phyloP scores from a whole-genome alignment of 192 early-diverging fungal genomes.

The Anaeromyces robustus region DNA sequence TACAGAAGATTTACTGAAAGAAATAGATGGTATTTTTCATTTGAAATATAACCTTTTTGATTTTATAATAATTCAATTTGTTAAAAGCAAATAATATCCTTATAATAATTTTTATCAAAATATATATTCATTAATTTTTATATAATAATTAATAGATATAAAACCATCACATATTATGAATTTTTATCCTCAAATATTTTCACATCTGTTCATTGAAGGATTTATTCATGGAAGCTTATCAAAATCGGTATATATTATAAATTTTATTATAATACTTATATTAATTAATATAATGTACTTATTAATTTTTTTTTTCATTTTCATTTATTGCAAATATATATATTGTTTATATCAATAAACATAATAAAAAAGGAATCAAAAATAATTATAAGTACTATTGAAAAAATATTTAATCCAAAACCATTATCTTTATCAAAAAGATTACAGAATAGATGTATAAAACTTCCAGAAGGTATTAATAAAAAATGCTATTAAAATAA shows the following conservation, averaged over 20 bases:
- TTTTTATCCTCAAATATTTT: conserved; percentile 62
- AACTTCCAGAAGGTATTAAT: not conserved
- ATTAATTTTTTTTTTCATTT: too few relatives aligned
- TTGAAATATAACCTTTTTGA: too few relatives aligned
- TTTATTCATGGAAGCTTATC: conserved; percentile 60
- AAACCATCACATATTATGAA: conserved; percentile 50
- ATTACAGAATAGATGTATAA: not conserved
- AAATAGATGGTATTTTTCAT: conserved; percentile 52
- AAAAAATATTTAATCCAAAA: not conserved
- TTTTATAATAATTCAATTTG: too few relatives aligned
- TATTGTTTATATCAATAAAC: too few relatives aligned
- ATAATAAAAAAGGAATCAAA: not conserved
- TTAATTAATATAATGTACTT: too few relatives aligned
- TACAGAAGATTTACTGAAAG: conserved; percentile 62
- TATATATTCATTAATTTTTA: too few relatives aligned
- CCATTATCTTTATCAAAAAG: not conserved
- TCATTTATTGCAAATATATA: too few relatives aligned
- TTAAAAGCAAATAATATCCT: too few relatives aligned
- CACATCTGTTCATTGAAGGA: conserved; percentile 54
- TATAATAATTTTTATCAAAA: too few relatives aligned
- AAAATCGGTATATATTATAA: conserved; percentile 27
- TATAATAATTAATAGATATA: conserved; percentile 16
- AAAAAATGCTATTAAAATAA: too few relatives aligned
- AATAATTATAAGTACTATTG: not conserved
- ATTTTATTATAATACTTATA: not conserved